Evolutionary conservation across 208 protist genomes (phyloP), one percentile per base, ranked within the genome.

Genomic region (Acanthamoeba lugdunensis): DNA sequence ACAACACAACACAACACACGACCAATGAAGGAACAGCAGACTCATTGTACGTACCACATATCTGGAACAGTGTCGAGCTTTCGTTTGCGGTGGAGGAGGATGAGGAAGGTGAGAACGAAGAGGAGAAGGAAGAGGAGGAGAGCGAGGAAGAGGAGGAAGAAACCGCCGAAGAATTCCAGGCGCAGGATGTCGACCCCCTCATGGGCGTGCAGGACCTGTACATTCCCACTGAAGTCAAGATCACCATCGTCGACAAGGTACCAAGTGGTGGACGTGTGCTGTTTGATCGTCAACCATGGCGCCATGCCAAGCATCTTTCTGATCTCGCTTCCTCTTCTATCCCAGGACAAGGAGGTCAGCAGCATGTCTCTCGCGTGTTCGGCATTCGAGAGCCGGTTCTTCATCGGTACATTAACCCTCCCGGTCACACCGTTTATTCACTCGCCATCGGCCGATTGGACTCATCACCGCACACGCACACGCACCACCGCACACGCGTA

Each of bases 211-310:
- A 84, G 75, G 75, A 84, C 23, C 75, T 84, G 0, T 84, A 84
- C 75, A 84, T 84, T 41, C 18, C 33, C 75, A 58, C 75, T 21
- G 75, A 84, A 23, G 75, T 84, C 75, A 84, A 84, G 75, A 84
- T 84, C 33, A 61, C 45, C 21, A 50, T 84, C 8, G 45, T 84
- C 25, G 75, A 84, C 48, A 84, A 84, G n/a, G 75, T 84, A 30
- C 75, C 41, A 48, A 48, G 41, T 5, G 4, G 41, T 48, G 41
- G 41, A 48, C 9, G 41, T 48, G 41, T 48, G 6, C 9, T 48
- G 41, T 48, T 48, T 48, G 41, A 11, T 48, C 41, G 54, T 58
- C 56, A 61, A 25, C 56, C 41, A 48, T 5, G 41, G n/a, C n/a
- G n/a, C n/a, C 41, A 48, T 48, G 41, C 41, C 41, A 48, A 48